These are phyloP conservation scores for Monosporozyma aerobia DNA, from an alignment of 805 yeast species.

Conservation along the genomic window DNA sequence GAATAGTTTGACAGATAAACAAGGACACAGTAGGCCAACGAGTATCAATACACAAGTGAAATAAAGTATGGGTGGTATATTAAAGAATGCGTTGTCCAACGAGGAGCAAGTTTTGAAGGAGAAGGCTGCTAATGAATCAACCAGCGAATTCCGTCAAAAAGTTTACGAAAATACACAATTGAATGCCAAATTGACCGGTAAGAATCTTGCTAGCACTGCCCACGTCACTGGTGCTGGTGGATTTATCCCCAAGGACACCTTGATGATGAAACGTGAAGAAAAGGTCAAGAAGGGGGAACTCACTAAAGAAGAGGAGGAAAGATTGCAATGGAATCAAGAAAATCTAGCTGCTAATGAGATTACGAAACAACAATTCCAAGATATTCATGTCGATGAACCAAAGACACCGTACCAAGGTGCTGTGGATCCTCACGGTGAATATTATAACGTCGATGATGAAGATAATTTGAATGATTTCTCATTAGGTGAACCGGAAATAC, in stretches of 20 bases:
- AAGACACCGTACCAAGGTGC: slow-evolving; percentile 94
- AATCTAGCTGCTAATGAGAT: slow-evolving; percentile 53
- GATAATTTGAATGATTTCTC: slow-evolving; percentile 45
- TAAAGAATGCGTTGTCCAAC: slow-evolving; percentile 38
- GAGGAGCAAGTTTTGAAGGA: slow-evolving; percentile 14
- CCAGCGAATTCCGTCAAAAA: slow-evolving; percentile 46
- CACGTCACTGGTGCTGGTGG: not conserved
- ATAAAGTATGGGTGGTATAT: slow-evolving; percentile 37
- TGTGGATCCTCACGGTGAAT: slow-evolving; percentile 71
- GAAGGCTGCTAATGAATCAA: not conserved
- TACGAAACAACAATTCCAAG: slow-evolving; percentile 57
- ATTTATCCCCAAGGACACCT: slow-evolving; percentile 24
- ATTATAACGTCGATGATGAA: slow-evolving; percentile 63
- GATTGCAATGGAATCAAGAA: slow-evolving; percentile 76
- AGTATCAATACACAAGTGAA: not conserved
- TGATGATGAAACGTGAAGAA: slow-evolving; percentile 22
- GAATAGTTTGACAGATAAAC: not conserved
- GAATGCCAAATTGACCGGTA: slow-evolving; percentile 47
- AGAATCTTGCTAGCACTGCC: not conserved
- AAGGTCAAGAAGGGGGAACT: slow-evolving; percentile 25
- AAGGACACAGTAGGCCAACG: not conserved
- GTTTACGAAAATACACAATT: slow-evolving; percentile 72
- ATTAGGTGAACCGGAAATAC: slow-evolving; percentile 49
- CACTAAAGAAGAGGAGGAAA: slow-evolving; percentile 30
- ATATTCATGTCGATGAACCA: slow-evolving; percentile 70